Evolutionary conservation across 148 eudicot genomes (phyloP), one percentile per base, ranked within the genome.

Genomic region (Vaccinium vitisidaea): DNA sequence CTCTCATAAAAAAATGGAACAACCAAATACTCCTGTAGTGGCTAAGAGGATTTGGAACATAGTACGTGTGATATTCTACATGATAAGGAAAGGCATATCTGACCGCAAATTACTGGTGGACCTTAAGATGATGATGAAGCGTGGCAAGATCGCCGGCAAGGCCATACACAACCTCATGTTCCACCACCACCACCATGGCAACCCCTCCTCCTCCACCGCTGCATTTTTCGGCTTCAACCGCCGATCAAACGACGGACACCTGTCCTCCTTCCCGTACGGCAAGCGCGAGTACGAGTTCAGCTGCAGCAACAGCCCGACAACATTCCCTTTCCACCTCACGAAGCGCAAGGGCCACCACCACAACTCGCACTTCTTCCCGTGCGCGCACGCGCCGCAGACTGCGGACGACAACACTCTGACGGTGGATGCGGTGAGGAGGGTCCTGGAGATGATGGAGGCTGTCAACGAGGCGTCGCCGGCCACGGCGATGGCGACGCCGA

Each of bases 261-360:
- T 19, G 49, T 15, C 84, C 77, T n/a, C 5, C 83, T 23, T 83
- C 77, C 8, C 5, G 81, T 39, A 5, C 15, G 81, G 49, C 59
- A 48, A 27, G 1, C 67, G 43, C 0, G 95, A 94, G 55, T 95
- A 93, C 89, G 98, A 93, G 91, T 95, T 96, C 90, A 96, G 98
- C 85, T 95, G 98, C 88, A 92, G 91, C 43, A 87, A 87, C 87
- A 93, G 91, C 70, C 99, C 67, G 8, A 21, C 76, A 1, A 5
- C 85, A 10, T 85, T 89, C 75, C 88, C 91, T 48, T 83, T 81
- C 84, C 88, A 84, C 92, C 77, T 84, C 86, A 80, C 7, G 73
- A 84, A 84, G 52, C 90, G 87, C 83, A 83, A 75, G 43, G 81
- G 80, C 32, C 84, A 70, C 55, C 36, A 63, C 18, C 36, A 48